Conservation (phyloP, 371 early-diverging fungal genomes). For the Amoeboaphelidium occidentale region DNA sequence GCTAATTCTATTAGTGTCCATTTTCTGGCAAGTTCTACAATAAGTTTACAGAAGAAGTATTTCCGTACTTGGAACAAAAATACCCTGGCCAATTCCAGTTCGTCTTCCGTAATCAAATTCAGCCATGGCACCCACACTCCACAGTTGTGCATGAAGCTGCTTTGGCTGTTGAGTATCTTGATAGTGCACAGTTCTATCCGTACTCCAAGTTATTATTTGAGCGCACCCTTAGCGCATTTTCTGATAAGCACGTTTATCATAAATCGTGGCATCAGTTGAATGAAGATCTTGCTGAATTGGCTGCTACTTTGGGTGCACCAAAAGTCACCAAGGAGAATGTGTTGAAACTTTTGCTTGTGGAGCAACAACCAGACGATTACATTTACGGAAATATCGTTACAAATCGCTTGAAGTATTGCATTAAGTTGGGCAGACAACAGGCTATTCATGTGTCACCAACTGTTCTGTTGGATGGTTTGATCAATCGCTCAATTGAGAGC, state of each 20-base stretch:
- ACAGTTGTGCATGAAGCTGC: slow-evolving; percentile 49
- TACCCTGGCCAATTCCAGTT: slow-evolving; percentile 27
- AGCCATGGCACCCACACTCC: slow-evolving; percentile 57
- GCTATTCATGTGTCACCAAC: slow-evolving; percentile 58
- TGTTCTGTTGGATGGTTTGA: slow-evolving; percentile 35
- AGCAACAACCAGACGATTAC: slow-evolving; percentile 7
- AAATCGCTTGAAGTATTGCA: slow-evolving; percentile 28
- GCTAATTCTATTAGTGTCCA: slow-evolving; percentile 19
- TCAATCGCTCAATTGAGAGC: slow-evolving; percentile 35
- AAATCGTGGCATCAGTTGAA: slow-evolving; percentile 21
- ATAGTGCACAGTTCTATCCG: slow-evolving; percentile 23
- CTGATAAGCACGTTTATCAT: slow-evolving; percentile 34
- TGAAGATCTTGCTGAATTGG: slow-evolving; percentile 22
- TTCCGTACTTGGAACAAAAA: slow-evolving; percentile 24
- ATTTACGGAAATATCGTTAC: slow-evolving; percentile 33
- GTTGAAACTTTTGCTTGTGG: neutral
- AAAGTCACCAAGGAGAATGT: neutral
- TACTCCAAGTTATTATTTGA: slow-evolving; percentile 31
- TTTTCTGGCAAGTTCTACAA: slow-evolving; percentile 32
- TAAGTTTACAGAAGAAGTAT: slow-evolving; percentile 23
- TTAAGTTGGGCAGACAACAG: slow-evolving; percentile 35
- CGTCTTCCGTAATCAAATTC: slow-evolving; percentile 50
- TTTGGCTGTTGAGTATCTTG: slow-evolving; percentile 41
- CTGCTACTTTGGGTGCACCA: slow-evolving; percentile 5
- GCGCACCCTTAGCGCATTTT: slow-evolving; percentile 20